Evolutionary conservation across 441 rosid genomes (phyloP).

Genomic region (Bruguiera hainesii): DNA sequence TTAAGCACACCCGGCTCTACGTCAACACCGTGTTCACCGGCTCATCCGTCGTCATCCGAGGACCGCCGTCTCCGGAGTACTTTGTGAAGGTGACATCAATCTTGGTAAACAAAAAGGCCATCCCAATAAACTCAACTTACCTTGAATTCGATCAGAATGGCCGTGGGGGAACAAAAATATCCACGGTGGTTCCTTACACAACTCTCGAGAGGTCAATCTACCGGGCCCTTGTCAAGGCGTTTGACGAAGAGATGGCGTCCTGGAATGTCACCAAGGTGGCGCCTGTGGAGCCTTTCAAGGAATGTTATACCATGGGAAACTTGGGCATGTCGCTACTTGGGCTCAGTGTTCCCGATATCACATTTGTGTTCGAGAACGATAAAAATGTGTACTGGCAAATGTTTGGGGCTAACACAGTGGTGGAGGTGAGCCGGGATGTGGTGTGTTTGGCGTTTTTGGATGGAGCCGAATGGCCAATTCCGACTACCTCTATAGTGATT

Average conservation of each 20-base stretch:
- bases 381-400: slow-evolving; percentile 13
- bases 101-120: slow-evolving; percentile 8
- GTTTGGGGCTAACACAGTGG: slow-evolving; percentile 25
- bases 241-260: slow-evolving; percentile 11
- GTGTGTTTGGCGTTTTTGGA: slow-evolving; percentile 21
- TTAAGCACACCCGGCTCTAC: slow-evolving; percentile 39
- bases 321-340: slow-evolving; percentile 14
- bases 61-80: slow-evolving; percentile 48
- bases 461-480: neutral
- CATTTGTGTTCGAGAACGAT: slow-evolving; percentile 18
- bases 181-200: slow-evolving; percentile 18
- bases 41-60: slow-evolving; percentile 34
- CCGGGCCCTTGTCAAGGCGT: slow-evolving; percentile 13
- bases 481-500: slow-evolving; percentile 2
- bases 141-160: slow-evolving; percentile 19
- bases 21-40: slow-evolving; percentile 53
- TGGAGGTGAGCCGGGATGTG: slow-evolving; percentile 21
- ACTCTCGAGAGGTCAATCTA: slow-evolving; percentile 17
- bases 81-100: slow-evolving; percentile 37
- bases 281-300: slow-evolving; percentile 11
- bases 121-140: slow-evolving; percentile 13
- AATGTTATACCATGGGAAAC: slow-evolving; percentile 11
- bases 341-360: slow-evolving; percentile 17
- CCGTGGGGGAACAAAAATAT: slow-evolving; percentile 12
- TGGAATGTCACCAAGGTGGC: slow-evolving; percentile 14